These are phyloP conservation scores for Ceratocystis cacaofunesta DNA, from an alignment of 2,329 filamentous ascomycete species.

Conservation along the genomic window DNA sequence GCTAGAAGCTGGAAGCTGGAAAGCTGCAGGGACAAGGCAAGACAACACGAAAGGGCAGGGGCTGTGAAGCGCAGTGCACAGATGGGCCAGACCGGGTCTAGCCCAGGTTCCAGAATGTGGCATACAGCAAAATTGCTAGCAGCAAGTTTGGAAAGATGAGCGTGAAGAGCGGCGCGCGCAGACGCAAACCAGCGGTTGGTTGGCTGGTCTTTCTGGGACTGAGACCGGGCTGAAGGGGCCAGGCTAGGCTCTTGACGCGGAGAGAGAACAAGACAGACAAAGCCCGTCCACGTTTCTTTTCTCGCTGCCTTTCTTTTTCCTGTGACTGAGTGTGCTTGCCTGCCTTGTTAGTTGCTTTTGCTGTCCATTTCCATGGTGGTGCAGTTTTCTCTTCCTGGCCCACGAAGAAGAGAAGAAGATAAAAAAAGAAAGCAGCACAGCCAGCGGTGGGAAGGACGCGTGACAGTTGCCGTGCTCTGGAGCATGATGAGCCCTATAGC, in stretches of 20 bases:
- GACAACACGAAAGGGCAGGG: neutral
- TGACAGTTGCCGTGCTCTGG: neutral
- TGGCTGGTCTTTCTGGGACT: neutral
- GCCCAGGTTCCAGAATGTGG: slow-evolving; percentile 2
- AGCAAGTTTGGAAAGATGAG: neutral
- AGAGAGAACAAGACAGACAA: neutral
- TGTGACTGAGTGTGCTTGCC: neutral
- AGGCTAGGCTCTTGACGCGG: neutral
- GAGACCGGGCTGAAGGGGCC: too few species aligned
- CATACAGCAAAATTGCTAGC: neutral
- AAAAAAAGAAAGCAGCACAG: neutral
- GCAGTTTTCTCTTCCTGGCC: neutral
- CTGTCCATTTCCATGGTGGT: neutral
- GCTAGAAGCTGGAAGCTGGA: neutral
- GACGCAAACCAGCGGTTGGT: neutral
- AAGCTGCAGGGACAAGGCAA: neutral
- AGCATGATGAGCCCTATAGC: neutral
- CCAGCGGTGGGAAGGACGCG: neutral
- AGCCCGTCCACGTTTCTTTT: neutral
- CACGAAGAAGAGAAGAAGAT: neutral
- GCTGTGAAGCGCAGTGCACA: neutral
- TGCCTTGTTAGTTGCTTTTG: neutral
- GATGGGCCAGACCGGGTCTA: slow-evolving; percentile 1
- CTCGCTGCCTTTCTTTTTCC: neutral
- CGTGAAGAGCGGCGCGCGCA: neutral